Evolutionary conservation across 2,329 filamentous ascomycete genomes (phyloP).

Genomic region (Pseudocercospora crystallina): DNA sequence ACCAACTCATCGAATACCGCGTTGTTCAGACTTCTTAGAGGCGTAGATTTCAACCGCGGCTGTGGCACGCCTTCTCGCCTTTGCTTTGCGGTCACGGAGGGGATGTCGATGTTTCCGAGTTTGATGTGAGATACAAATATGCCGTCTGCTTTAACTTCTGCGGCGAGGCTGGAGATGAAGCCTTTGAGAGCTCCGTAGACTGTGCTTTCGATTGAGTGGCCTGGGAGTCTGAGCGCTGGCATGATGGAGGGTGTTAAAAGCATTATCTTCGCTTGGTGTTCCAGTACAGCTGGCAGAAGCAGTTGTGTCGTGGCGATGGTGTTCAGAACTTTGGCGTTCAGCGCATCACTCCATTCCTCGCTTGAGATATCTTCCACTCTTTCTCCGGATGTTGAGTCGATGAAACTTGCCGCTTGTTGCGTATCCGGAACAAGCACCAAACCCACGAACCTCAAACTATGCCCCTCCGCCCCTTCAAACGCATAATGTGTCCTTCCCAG

Average conservation of each 20-base stretch:
- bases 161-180: constrained; percentile 76
- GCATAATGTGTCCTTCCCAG: constrained; percentile 74
- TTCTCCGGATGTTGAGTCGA: constrained; percentile 50
- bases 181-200: constrained; percentile 84
- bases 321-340: constrained; percentile 88
- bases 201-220: constrained; percentile 81
- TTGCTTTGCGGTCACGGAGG: constrained; percentile 54
- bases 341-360: constrained; percentile 80
- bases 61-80: constrained; percentile 38
- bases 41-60: constrained; percentile 48
- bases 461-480: constrained; percentile 71
- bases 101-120: constrained; percentile 86
- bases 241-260: constrained; percentile 79
- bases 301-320: constrained; percentile 86
- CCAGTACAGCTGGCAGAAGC: constrained; percentile 63
- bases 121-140: constrained; percentile 85
- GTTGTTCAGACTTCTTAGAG: constrained; percentile 76
- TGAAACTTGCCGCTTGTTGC: constrained; percentile 57
- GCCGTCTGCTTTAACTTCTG: constrained; percentile 72
- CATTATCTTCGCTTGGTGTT: constrained; percentile 64
- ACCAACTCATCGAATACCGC: constrained; percentile 88
- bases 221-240: constrained; percentile 74
- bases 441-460: constrained; percentile 73
- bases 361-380: constrained; percentile 83
- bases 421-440: constrained; percentile 80